phyloP scores from a whole-genome alignment of 1,139 yeast genomes.

The Suhomyces chickasaworum region DNA sequence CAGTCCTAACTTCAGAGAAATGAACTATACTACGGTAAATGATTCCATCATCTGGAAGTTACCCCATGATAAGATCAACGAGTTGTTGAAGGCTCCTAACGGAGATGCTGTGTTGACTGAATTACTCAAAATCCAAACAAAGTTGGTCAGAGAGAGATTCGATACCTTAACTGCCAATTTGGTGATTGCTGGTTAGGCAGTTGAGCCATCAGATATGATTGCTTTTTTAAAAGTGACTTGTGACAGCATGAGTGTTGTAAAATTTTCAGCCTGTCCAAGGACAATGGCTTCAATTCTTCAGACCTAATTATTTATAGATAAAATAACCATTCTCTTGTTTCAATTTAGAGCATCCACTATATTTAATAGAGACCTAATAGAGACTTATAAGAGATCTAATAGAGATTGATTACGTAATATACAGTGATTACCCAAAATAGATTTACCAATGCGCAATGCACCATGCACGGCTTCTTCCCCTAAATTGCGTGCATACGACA shows the following conservation, averaged over 20 bases:
- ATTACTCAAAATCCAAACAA: slow-evolving; percentile 62
- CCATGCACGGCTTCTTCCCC: too few species aligned
- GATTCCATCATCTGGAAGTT: slow-evolving; percentile 78
- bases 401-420: too few species aligned
- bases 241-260: neutral
- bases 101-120: slow-evolving; percentile 68
- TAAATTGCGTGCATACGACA: too few species aligned
- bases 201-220: too few species aligned
- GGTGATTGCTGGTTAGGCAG: slow-evolving; percentile 49
- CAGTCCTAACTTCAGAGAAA: slow-evolving; percentile 39
- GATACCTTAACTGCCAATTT: slow-evolving; percentile 72
- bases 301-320: neutral
- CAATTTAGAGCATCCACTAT: neutral
- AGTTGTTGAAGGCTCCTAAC: slow-evolving; percentile 42
- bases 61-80: slow-evolving; percentile 47
- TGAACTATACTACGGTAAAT: slow-evolving; percentile 49
- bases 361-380: too few species aligned
- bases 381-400: too few species aligned
- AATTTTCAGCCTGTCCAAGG: neutral
- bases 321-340: neutral
- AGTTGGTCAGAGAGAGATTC: slow-evolving; percentile 71
- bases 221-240: too few species aligned
- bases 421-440: too few species aligned
- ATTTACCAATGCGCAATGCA: too few species aligned
- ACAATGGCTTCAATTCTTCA: neutral